phyloP scores from a whole-genome alignment of 2,329 filamentous ascomycete genomes.

The Xylariaceae sp. region DNA sequence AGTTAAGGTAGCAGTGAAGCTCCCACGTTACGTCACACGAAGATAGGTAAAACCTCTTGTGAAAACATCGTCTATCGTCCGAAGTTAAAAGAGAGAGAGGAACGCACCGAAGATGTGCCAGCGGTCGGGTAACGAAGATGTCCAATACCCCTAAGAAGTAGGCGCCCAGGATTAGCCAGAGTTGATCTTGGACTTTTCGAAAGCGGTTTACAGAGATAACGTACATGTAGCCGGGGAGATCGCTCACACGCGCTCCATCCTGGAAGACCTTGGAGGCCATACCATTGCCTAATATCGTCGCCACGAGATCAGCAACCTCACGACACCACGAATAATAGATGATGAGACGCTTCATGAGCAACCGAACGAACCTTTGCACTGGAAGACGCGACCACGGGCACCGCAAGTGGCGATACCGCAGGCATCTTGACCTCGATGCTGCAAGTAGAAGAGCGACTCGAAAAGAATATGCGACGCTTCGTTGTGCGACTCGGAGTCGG shows the following conservation, averaged over 20 bases:
- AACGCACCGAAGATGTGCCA: constrained; percentile 55
- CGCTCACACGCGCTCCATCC: constrained; percentile 60
- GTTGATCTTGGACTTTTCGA: background rate
- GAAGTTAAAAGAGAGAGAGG: background rate
- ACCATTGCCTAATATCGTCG: constrained; percentile 53
- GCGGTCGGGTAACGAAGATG: constrained; percentile 73
- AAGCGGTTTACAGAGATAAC: background rate
- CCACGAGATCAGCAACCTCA: background rate
- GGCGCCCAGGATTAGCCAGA: background rate
- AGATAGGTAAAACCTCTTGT: background rate
- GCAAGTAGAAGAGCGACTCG: constrained; percentile 20
- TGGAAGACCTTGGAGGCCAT: constrained; percentile 72
- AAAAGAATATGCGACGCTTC: constrained; percentile 19
- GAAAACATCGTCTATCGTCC: background rate
- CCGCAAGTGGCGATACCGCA: constrained; percentile 70
- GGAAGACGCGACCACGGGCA: constrained; percentile 63
- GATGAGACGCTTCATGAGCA: background rate
- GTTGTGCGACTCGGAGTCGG: constrained; percentile 18
- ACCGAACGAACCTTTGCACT: constrained; percentile 50
- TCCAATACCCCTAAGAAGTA: constrained; percentile 39
- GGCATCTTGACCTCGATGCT: constrained; percentile 40
- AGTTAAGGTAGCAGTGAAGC: background rate
- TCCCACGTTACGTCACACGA: background rate
- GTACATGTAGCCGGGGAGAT: constrained; percentile 67
- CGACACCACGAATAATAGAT: background rate